Evolutionary conservation across 768 basidiomycete genomes (phyloP), one percentile per base, ranked within the genome.

Genomic region (Cyclocybe aegerita): DNA sequence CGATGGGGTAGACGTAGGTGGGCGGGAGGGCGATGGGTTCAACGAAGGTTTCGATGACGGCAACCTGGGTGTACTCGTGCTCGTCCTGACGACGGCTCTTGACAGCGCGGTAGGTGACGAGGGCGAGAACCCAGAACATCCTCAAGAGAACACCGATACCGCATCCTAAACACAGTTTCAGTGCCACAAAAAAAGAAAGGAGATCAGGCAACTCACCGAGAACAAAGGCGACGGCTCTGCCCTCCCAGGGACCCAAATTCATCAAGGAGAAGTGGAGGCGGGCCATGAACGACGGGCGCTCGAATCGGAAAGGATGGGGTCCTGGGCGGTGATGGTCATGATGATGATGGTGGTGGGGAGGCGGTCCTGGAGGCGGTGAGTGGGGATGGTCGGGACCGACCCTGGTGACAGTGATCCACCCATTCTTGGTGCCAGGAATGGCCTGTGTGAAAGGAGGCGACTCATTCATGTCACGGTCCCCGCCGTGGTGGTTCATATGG

Each of bases 131-230:
- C 78, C 79, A 92, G 64, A 90, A 60, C 85, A 92, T 90, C 63
- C 90, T 77, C 50, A 92, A 66, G 17, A 93, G 77, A 39, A 91
- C 90, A 48, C 90, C 90, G 46, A 91, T 80, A 44, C 90, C 90
- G 59, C 88, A 90, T n/a, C 89, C 88, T 90, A 55, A 31, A 48
- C 50, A 42, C 36, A 10, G 16, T 37, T 39, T 38, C 36, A 12
- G 42, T 41, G 43, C 39, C 37, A 59, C 29, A 4, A 8, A 40
- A 23, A 38, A 39, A 43, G 36, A n/a, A 46, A 29, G 39, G 14
- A 15, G 29, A 41, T 33, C 35, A 38, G 14, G 48, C 15, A 33
- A 59, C 66, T 45, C 46, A 74, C 90, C 90, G 12, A 93, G 77
- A 49, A 93, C 90, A 53, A 93, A 93, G 3, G 91, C 84, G 11